A percentile compares a stretch with the other conserved stretches of the same genome.
phyloP scores from a whole-genome alignment of 148 eudicot genomes.

The Dysphania ambrosioides region DNA sequence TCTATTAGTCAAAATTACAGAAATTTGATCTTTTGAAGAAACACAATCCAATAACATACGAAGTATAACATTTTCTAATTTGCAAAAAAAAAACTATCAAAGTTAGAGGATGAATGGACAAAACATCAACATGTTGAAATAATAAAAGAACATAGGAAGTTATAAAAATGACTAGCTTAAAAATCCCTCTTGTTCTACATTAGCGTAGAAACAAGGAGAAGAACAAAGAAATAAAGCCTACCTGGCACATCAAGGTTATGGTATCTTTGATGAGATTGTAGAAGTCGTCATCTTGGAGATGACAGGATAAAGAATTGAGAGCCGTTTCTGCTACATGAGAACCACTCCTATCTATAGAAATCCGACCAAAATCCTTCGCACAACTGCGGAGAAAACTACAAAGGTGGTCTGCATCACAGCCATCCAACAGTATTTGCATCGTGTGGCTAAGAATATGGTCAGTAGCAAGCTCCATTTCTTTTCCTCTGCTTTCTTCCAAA shows the following conservation, averaged over 20 bases:
- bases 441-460: slow-evolving; percentile 82
- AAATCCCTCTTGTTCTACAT: not conserved
- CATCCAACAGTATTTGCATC: slow-evolving; percentile 68
- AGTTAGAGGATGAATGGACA: too few species aligned
- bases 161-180: not conserved
- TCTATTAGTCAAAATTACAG: too few species aligned
- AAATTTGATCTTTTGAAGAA: too few species aligned
- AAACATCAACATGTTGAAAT: not conserved
- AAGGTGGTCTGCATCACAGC: slow-evolving; percentile 71
- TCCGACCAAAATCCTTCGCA: slow-evolving; percentile 55
- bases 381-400: slow-evolving; percentile 72
- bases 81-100: too few species aligned
- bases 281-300: slow-evolving; percentile 57
- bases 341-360: slow-evolving; percentile 75
- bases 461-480: slow-evolving; percentile 84
- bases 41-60: too few species aligned
- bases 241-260: slow-evolving; percentile 68
- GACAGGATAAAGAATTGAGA: slow-evolving; percentile 63
- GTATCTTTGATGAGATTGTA: slow-evolving; percentile 56
- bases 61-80: too few species aligned
- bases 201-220: not conserved
- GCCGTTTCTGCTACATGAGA: slow-evolving; percentile 97
- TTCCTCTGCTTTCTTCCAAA: slow-evolving; percentile 83
- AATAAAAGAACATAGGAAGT: not conserved
- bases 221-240: slow-evolving; percentile 17